Base-by-base conservation (phyloP, 1,139 yeast species). In the Lodderomyces oxycetoniae region DNA sequence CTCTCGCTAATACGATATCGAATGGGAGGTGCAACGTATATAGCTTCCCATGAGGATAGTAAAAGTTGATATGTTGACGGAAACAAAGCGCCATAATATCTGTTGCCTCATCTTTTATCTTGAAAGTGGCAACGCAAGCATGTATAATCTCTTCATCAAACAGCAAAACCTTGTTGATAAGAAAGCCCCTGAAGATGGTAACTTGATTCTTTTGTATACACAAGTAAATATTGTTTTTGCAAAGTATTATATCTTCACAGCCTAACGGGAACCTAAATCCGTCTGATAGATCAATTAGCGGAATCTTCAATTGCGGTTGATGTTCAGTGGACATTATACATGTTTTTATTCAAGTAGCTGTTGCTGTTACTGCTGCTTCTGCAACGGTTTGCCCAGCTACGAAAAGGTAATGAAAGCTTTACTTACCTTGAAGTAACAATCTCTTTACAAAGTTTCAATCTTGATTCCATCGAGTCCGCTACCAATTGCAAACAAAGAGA, bases 21-120 rank as follows among this genome's bases (percentile, higher is more conserved):
- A 84, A 82, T 0, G 95, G 89, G 39, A 85, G 67, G 44, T 76
- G 77, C 17, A 78, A 70, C 4, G 73, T 66, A 46, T 75, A 74
- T 2, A 73, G 64, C 24, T 73, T 63, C 2, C 89, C 88, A 43
- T 72, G 73, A 3, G 60, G 59, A 41, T 69, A 72, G 53, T 81
- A 82, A 1, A 82, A 63, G 41, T 79, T 63, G 1, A 77, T 75
- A 4, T 73, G 61, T 38, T 71, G 76, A 28, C 53, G 50, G 32
- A 77, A 52, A 33, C 80, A 67, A 4, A 79, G 71, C 5, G 68
- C 79, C 36, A 79, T 25, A 2, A 36, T 42, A 11, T 26, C 33
- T 2, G 35, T 14, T 14, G 36, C 13, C 7, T 17, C 25, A 4
- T 42, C 37, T 13, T 29, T 35, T 31, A 31, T 40, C 15, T 32